These are phyloP conservation scores for Fusarium tuaranense DNA, from an alignment of 2,329 filamentous ascomycete genomes.

Conservation along the genomic window DNA sequence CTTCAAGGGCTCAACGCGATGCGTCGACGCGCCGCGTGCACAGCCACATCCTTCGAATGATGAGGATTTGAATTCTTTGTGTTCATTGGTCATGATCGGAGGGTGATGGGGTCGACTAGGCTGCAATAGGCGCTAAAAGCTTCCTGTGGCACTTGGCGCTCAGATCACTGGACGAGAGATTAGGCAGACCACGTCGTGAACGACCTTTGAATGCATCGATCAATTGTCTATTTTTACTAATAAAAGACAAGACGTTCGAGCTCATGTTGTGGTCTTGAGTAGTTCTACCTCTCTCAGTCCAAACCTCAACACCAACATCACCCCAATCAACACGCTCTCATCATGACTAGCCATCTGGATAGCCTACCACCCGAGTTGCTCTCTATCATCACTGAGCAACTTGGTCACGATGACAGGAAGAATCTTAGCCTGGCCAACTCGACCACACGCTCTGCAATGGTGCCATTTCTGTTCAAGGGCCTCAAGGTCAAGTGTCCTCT, in stretches of 20 bases:
- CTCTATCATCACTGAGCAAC: not conserved
- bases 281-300: not conserved
- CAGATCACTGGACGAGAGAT: not conserved
- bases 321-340: not conserved
- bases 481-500: constrained; percentile 14
- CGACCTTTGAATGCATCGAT: not conserved
- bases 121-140: not conserved
- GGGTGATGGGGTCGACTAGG: not conserved
- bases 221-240: not conserved
- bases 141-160: too few relatives aligned
- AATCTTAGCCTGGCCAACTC: constrained; percentile 1
- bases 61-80: not conserved
- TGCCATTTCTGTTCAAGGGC: not conserved
- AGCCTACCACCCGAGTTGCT: not conserved
- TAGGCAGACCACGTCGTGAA: not conserved
- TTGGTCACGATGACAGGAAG: not conserved
- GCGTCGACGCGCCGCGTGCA: not conserved
- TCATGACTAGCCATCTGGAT: not conserved
- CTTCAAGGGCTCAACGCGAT: not conserved
- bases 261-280: not conserved
- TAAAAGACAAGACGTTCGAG: not conserved
- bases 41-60: not conserved
- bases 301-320: too few relatives aligned
- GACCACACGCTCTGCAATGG: not conserved
- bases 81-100: not conserved